phyloP scores from a whole-genome alignment of 2,329 filamentous ascomycete genomes.

The Aureobasidium sp. region DNA sequence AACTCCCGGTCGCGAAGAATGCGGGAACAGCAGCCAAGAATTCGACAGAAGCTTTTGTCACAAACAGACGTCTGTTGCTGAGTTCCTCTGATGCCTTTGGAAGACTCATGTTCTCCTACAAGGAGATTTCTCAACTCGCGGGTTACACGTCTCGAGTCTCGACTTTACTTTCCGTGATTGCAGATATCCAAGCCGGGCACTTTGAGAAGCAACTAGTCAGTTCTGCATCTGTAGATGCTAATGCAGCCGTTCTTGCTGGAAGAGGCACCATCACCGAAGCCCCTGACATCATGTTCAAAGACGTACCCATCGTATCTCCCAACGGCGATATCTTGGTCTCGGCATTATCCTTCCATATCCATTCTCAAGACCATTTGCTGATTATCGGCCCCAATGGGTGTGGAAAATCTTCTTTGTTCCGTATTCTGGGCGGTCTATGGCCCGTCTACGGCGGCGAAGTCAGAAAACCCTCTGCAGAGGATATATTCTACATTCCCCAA shows the following conservation, averaged over 20 bases:
- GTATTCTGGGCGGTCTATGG: slow-evolving; percentile 93
- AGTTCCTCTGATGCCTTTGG: slow-evolving; percentile 94
- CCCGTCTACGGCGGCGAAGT: slow-evolving; percentile 94
- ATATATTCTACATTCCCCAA: slow-evolving; percentile 98
- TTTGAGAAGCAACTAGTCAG: slow-evolving; percentile 97
- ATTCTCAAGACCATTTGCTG: slow-evolving; percentile 80
- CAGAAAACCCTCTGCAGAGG: slow-evolving; percentile 79
- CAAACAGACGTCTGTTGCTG: slow-evolving; percentile 83
- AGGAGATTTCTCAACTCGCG: slow-evolving; percentile 91
- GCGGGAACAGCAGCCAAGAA: slow-evolving; percentile 29
- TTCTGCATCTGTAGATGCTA: slow-evolving; percentile 72
- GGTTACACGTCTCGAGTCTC: slow-evolving; percentile 92
- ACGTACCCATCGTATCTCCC: slow-evolving; percentile 93
- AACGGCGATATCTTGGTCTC: slow-evolving; percentile 90
- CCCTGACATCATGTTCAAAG: slow-evolving; percentile 72
- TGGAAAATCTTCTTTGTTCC: slow-evolving; percentile 92
- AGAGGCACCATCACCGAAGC: slow-evolving; percentile 79
- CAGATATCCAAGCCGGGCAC: slow-evolving; percentile 79
- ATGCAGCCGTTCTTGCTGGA: slow-evolving; percentile 73
- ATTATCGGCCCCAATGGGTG: slow-evolving; percentile 97
- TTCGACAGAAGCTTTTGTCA: slow-evolving; percentile 64
- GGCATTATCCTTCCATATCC: slow-evolving; percentile 78
- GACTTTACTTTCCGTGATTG: slow-evolving; percentile 84
- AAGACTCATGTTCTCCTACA: slow-evolving; percentile 94
- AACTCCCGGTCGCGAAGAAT: slow-evolving; percentile 66